These are phyloP conservation scores for Aspergillus leporis DNA, from an alignment of 495 filamentous ascomycete species.

Conservation along the genomic window DNA sequence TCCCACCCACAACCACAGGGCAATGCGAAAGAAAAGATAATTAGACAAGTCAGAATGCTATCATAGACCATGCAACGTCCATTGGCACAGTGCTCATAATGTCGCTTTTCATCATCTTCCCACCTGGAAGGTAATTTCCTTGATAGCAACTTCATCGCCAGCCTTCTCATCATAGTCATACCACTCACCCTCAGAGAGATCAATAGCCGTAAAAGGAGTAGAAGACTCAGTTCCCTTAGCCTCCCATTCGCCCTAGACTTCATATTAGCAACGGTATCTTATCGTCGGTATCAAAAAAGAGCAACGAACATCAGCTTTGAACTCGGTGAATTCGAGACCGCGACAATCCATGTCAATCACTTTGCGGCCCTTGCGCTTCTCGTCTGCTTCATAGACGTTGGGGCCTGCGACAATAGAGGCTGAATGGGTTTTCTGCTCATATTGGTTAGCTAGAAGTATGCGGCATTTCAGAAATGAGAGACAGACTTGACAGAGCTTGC, in stretches of 20 bases:
- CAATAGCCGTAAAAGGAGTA: conserved; percentile 76
- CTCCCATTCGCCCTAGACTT: conserved; percentile 76
- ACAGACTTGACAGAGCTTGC: conserved; percentile 82
- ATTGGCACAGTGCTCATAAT: background rate
- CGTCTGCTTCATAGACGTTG: conserved; percentile 58
- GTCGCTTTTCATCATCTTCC: conserved; percentile 37
- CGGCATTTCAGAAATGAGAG: background rate
- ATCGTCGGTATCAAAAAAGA: background rate
- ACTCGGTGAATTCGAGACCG: conserved; percentile 88
- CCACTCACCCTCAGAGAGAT: conserved; percentile 86
- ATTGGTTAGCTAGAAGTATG: background rate
- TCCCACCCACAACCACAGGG: background rate
- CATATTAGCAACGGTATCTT: background rate
- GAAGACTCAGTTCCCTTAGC: conserved; percentile 76
- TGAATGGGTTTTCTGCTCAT: conserved; percentile 58
- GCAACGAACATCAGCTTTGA: conserved; percentile 74
- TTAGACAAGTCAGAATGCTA: conserved; percentile 17
- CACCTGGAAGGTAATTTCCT: conserved; percentile 88
- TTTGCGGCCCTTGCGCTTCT: conserved; percentile 69
- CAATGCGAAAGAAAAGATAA: conserved; percentile 6
- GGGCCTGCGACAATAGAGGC: conserved; percentile 73
- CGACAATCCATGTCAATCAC: conserved; percentile 91
- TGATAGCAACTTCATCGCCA: conserved; percentile 82
- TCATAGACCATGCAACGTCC: background rate
- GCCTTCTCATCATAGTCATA: conserved; percentile 86